A percentile compares a stretch with the other conserved stretches of the same genome.
Conservation (phyloP, 2,329 filamentous ascomycete genomes). For the Scedosporium apiospermum region DNA sequence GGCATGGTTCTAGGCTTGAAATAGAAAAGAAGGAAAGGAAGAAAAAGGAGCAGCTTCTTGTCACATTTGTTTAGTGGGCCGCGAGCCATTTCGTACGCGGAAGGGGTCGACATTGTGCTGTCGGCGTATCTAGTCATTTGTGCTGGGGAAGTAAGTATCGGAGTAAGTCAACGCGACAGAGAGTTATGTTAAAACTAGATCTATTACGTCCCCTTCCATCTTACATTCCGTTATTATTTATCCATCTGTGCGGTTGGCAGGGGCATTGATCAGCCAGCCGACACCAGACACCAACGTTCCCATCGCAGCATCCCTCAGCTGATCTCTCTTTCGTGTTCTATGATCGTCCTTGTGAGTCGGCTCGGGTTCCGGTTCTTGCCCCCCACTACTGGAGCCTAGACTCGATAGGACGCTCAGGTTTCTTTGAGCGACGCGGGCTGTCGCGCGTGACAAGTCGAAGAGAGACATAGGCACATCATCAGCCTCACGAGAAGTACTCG, state of each 20-base stretch:
- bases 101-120: too few relatives aligned
- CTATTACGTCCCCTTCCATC: too few relatives aligned
- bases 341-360: constrained; percentile 14
- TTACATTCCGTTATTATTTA: neutral
- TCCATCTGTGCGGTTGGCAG: constrained; percentile 2
- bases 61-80: too few relatives aligned
- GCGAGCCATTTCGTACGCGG: too few relatives aligned
- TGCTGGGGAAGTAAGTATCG: too few relatives aligned
- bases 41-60: too few relatives aligned
- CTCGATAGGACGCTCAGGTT: constrained; percentile 48
- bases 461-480: constrained; percentile 56
- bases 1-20: too few relatives aligned
- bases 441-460: constrained; percentile 54
- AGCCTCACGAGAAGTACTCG: constrained; percentile 9
- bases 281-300: constrained; percentile 59
- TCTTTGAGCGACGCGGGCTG: constrained; percentile 46
- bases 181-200: neutral
- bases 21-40: too few relatives aligned
- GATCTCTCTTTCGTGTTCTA: constrained; percentile 56
- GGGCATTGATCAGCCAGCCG: constrained; percentile 47
- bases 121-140: too few relatives aligned
- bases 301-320: constrained; percentile 55
- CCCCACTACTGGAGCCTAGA: constrained; percentile 25
- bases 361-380: constrained; percentile 16
- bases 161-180: neutral